Percentiles rank a stretch among this genome's conserved stretches.
phyloP scores from a whole-genome alignment of 352 stramenopile genomes.

The Elongisporangium prolatum region DNA sequence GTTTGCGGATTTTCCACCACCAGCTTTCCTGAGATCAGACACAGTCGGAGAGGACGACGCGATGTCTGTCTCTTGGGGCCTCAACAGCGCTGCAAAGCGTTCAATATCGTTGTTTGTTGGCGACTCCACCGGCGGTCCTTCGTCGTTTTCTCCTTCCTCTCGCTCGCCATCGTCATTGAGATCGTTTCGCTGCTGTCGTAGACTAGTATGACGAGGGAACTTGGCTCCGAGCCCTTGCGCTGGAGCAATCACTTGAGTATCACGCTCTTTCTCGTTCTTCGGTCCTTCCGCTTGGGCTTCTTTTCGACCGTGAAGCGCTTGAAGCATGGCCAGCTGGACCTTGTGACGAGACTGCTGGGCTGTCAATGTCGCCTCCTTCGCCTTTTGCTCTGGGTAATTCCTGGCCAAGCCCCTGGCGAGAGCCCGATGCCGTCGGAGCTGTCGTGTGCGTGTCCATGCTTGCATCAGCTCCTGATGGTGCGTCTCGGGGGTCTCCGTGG shows the following conservation, averaged over 20 bases:
- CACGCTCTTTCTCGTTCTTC: not conserved
- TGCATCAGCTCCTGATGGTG: not conserved
- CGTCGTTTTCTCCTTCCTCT: not conserved
- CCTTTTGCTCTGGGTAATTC: not conserved
- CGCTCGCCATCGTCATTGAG: not conserved
- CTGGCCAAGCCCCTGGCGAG: not conserved
- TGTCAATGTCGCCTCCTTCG: not conserved
- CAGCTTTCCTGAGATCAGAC: not conserved
- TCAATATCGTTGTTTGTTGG: slow-evolving; percentile 7
- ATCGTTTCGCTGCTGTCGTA: slow-evolving; percentile 14
- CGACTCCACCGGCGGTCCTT: slow-evolving; percentile 2
- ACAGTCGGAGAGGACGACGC: not conserved
- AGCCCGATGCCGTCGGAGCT: not conserved
- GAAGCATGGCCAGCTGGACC: not conserved
- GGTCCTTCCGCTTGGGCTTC: not conserved
- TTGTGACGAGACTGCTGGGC: not conserved
- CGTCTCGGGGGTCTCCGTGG: not conserved
- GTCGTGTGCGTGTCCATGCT: not conserved
- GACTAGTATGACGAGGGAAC: slow-evolving; percentile 14
- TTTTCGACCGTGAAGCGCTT: not conserved
- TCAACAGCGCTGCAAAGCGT: slow-evolving; percentile 2
- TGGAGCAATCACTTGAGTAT: not conserved
- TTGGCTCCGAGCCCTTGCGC: not conserved
- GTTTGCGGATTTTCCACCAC: not conserved
- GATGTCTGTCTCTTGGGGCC: not conserved